phyloP scores from a whole-genome alignment of 345 rosid species.

The Eucalyptus cladocalyx region DNA sequence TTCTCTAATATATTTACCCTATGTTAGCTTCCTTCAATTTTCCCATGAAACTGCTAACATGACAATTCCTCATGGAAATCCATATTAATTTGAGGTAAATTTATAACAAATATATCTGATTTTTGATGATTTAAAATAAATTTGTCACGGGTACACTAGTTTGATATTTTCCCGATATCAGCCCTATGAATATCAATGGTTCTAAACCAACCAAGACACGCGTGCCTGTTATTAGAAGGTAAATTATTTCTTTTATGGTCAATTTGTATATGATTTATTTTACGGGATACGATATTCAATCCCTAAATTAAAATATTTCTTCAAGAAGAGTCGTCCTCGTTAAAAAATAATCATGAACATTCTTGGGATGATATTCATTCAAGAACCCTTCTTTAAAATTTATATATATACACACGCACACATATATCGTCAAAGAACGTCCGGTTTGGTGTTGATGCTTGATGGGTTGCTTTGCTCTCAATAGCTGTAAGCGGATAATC shows the following conservation, averaged over 20 bases:
- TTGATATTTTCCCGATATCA: rapidly evolving
- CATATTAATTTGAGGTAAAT: no score
- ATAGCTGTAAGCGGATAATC: background rate
- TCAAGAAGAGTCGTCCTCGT: background rate
- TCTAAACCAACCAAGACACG: no score
- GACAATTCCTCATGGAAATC: background rate
- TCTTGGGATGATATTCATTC: background rate
- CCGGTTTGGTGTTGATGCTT: background rate
- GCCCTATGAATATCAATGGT: background rate
- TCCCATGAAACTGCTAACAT: no score
- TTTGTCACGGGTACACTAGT: rapidly evolving
- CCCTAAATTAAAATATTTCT: no score
- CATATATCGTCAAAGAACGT: background rate
- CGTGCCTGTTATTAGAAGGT: background rate
- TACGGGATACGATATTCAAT: background rate
- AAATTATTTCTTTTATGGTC: background rate
- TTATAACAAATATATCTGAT: no score
- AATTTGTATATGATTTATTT: background rate
- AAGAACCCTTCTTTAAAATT: background rate
- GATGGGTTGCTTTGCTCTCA: background rate
- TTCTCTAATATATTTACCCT: no score
- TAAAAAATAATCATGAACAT: background rate
- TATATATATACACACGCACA: no score
- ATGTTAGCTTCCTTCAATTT: background rate
- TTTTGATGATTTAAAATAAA: no score